Evolutionary conservation across 2,329 filamentous ascomycete species (phyloP).

Genomic region (Hypoxylon sp.): DNA sequence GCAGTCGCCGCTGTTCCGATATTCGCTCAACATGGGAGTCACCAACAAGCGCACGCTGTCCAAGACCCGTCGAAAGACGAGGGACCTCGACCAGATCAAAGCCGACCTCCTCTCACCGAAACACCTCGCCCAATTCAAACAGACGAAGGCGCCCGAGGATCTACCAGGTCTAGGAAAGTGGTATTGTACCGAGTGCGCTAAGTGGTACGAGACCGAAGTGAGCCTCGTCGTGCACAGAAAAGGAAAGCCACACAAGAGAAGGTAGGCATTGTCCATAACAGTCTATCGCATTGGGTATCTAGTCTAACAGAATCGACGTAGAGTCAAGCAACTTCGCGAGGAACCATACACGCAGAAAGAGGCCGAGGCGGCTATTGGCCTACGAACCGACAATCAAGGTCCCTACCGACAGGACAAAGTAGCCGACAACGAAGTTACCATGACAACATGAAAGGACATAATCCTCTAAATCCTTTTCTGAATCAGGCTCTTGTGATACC

Average conservation of each 20-base stretch:
- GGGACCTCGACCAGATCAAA: constrained; percentile 93
- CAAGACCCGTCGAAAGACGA: constrained; percentile 80
- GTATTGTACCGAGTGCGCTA: constrained; percentile 94
- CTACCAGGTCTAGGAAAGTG: constrained; percentile 86
- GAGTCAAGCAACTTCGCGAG: constrained; percentile 84
- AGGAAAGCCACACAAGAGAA: constrained; percentile 94
- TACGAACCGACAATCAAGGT: constrained; percentile 76
- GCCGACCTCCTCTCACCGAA: constrained; percentile 82
- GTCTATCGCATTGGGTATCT: constrained; percentile 37
- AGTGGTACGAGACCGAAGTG: constrained; percentile 91
- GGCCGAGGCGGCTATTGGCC: constrained; percentile 82
- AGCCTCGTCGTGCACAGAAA: constrained; percentile 82
- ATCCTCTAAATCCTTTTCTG: constrained; percentile 1
- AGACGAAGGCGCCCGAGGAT: constrained; percentile 84
- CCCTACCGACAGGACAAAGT: constrained; percentile 45
- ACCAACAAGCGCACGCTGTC: constrained; percentile 74
- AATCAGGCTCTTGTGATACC: background rate
- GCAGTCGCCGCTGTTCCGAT: background rate
- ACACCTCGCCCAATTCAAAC: constrained; percentile 84
- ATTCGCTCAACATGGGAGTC: constrained; percentile 71
- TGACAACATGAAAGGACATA: constrained; percentile 51
- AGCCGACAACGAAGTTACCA: constrained; percentile 56
- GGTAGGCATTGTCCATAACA: constrained; percentile 61
- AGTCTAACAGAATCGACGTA: constrained; percentile 56
- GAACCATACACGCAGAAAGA: constrained; percentile 89